These are phyloP conservation scores for Corylus heterophylla DNA, from an alignment of 306 rosid genomes.

Conservation along the genomic window DNA sequence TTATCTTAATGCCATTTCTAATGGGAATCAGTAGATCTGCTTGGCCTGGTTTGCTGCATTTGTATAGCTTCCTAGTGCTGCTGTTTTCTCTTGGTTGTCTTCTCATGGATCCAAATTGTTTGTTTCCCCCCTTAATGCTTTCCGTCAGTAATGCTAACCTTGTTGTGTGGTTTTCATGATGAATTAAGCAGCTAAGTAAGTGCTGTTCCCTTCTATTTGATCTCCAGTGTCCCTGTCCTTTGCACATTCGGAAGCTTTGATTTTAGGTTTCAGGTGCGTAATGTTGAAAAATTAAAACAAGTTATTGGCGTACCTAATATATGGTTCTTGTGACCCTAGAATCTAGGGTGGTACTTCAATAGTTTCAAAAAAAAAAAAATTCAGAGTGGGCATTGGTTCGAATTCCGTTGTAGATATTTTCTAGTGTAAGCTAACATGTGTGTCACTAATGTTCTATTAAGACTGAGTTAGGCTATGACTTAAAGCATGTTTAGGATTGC, in stretches of 20 bases:
- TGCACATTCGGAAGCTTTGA: not conserved
- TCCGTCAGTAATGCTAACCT: not conserved
- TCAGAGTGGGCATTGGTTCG: too few relatives aligned
- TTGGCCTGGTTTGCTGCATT: constrained; percentile 26
- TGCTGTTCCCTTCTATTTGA: not conserved
- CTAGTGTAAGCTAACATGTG: too few relatives aligned
- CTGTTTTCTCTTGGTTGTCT: not conserved
- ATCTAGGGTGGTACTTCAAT: too few relatives aligned
- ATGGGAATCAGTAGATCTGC: constrained; percentile 50
- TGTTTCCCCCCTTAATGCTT: not conserved
- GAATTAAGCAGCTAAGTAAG: not conserved
- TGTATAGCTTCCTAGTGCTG: not conserved
- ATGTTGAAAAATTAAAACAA: not conserved
- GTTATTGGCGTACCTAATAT: not conserved
- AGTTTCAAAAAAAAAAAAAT: too few relatives aligned
- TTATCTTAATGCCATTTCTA: constrained; percentile 39
- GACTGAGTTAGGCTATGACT: too few relatives aligned
- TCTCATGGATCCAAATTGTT: not conserved
- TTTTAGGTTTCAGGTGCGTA: not conserved
- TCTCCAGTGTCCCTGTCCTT: not conserved
- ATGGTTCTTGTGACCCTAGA: too few relatives aligned
- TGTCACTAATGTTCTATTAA: too few relatives aligned
- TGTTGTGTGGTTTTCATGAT: not conserved
- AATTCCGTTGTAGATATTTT: too few relatives aligned
- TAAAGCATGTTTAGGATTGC: too few relatives aligned